These are phyloP conservation scores for Didymella pinodella DNA, from an alignment of 2,329 filamentous ascomycete species.

Conservation along the genomic window DNA sequence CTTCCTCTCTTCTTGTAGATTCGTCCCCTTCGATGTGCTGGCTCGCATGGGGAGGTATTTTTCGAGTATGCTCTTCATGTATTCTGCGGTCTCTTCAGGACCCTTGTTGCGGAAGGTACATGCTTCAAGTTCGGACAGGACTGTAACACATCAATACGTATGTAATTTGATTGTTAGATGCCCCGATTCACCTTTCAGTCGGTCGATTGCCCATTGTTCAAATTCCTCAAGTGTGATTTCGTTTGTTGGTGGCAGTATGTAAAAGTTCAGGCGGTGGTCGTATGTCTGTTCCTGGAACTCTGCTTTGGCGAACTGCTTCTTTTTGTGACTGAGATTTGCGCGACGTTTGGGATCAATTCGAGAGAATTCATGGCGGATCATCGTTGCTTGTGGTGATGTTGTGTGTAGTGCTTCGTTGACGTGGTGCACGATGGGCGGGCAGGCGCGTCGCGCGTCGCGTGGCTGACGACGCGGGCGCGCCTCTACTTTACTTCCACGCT, in stretches of 20 bases:
- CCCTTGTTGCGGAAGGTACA: constrained; percentile 94
- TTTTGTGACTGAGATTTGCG: constrained; percentile 77
- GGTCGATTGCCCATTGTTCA: constrained; percentile 97
- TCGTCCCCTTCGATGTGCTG: constrained; percentile 69
- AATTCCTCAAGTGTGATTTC: constrained; percentile 98
- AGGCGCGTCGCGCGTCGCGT: constrained; percentile 29
- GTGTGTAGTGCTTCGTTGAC: constrained; percentile 19
- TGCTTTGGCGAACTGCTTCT: constrained; percentile 83
- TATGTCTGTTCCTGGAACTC: constrained; percentile 81
- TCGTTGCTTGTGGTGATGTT: constrained; percentile 22
- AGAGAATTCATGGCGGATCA: constrained; percentile 52
- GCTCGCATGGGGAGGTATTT: constrained; percentile 85
- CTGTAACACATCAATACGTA: constrained; percentile 53
- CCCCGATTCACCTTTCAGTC: constrained; percentile 69
- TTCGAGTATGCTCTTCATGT: constrained; percentile 86
- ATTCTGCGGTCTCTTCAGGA: constrained; percentile 78
- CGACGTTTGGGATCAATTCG: constrained; percentile 74
- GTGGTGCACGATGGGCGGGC: constrained; percentile 20
- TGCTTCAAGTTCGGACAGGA: constrained; percentile 87
- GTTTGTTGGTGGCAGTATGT: constrained; percentile 83
- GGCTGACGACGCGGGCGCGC: constrained; percentile 22
- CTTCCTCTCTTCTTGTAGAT: constrained; percentile 76
- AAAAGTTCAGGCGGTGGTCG: constrained; percentile 89
- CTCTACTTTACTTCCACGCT: constrained; percentile 17
- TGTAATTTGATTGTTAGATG: accelerated